Percentiles rank a stretch among this genome's conserved stretches.
Evolutionary conservation across 1,284 basidiomycete genomes (phyloP).

Genomic region (Sporisorium scitamineum): DNA sequence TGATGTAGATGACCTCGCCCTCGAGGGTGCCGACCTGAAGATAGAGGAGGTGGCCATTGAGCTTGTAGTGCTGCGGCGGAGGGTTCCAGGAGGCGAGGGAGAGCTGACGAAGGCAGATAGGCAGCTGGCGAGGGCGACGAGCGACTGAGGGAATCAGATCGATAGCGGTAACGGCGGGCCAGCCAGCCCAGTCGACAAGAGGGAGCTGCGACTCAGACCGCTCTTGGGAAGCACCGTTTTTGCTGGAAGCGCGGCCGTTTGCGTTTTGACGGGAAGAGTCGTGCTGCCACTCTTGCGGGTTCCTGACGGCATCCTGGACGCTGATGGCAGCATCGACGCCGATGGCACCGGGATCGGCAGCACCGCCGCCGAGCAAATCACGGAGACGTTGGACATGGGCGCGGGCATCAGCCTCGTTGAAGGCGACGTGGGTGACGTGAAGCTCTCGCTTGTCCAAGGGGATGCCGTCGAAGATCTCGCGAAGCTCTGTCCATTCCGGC

Average conservation of each 20-base stretch:
- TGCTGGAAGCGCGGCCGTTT: conserved; percentile 30
- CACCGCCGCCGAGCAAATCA: conserved; percentile 71
- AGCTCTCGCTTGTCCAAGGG: conserved; percentile 59
- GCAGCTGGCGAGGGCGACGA: conserved; percentile 60
- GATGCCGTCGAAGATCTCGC: conserved; percentile 61
- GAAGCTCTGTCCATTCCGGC: conserved; percentile 64
- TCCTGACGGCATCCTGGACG: conserved; percentile 72
- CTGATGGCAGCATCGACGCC: conserved; percentile 71
- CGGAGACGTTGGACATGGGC: conserved; percentile 72
- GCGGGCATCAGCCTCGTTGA: conserved; percentile 72
- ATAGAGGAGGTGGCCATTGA: conserved; percentile 74
- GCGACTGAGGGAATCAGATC: conserved; percentile 67
- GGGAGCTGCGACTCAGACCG: conserved; percentile 39
- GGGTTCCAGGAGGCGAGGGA: conserved; percentile 75
- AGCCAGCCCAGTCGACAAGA: conserved; percentile 70
- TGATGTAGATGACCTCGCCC: conserved; percentile 73
- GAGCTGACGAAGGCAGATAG: conserved; percentile 71
- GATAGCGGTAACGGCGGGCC: conserved; percentile 61
- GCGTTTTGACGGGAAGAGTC: conserved; percentile 27
- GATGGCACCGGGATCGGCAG: conserved; percentile 70
- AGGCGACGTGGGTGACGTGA: conserved; percentile 70
- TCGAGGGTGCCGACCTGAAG: conserved; percentile 73
- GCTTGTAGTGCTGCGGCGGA: conserved; percentile 73
- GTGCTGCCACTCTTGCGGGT: conserved; percentile 67
- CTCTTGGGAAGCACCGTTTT: conserved; percentile 21